Base-by-base conservation (phyloP, 148 eudicot genomes). In the Limonium bicolor region DNA sequence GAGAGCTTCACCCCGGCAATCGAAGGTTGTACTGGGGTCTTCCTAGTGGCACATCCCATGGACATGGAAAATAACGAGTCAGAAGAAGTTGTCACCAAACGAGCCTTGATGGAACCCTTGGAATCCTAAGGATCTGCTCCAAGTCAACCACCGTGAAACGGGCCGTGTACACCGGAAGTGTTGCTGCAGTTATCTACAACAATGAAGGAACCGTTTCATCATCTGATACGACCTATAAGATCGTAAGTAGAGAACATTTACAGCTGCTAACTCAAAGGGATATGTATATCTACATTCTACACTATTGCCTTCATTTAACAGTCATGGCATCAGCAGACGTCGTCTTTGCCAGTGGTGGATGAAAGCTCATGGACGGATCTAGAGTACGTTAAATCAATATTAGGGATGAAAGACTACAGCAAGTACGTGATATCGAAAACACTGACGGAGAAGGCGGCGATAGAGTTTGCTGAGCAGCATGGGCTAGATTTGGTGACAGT, bases 381-480 rank as follows among this genome's bases (percentile, higher is more conserved):
- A 4, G 73, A 68, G 16, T 49, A 28, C 35, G 20, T 68, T 17
- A 45, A 46, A 30, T n/a, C n/a, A n/a, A n/a, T n/a, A n/a, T n/a
- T n/a, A n/a, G 31, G 27, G 17, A 7, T 23, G 2, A 28, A 29
- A 29, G 64, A 47, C 12, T 56, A 33, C 5, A 32, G n/a, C n/a
- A n/a, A 72, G 3, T 69, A 74, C 28, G 12, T 44, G 9, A 48
- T 70, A 18, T 44, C 66, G 3, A 74, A 69, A 49, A 63, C 67
- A 20, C 19, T 52, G 14, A 56, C 75, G 10, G 75, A 73, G 31
- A 58, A 39, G 35, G 75, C 75, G 4, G 66, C 63, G 3, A 25
- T 59, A 2, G 64, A 73, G 29, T 61, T 58, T 30, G 72, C 51
- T 2, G 71, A 65, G 17, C 23, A 35, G 15, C 41, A 53, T 19